phyloP scores from a whole-genome alignment of 352 stramenopile species.

The Poterioochromonas sp. region DNA sequence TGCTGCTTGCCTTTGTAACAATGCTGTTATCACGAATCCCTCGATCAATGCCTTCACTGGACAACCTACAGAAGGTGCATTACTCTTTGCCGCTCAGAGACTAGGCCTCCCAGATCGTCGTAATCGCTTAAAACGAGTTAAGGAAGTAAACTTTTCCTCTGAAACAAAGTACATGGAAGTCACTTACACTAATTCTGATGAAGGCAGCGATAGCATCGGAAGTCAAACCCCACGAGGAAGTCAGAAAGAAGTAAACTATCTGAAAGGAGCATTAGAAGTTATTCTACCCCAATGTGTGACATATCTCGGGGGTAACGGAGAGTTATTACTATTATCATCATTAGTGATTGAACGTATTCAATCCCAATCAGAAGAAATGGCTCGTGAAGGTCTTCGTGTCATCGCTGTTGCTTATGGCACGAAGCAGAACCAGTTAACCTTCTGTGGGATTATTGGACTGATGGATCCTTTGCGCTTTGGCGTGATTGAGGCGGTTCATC shows the following conservation, averaged over 20 bases:
- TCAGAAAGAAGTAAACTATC: slow-evolving; percentile 51
- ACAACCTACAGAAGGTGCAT: slow-evolving; percentile 90
- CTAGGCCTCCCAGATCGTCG: slow-evolving; percentile 75
- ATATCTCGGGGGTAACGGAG: slow-evolving; percentile 58
- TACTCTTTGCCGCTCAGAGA: slow-evolving; percentile 88
- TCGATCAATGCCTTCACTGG: slow-evolving; percentile 63
- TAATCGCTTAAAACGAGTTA: slow-evolving; percentile 62
- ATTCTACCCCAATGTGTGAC: slow-evolving; percentile 68
- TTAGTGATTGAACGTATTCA: slow-evolving; percentile 59
- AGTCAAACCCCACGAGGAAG: too few species aligned
- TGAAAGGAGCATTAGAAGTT: slow-evolving; percentile 79
- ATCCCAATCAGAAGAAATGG: slow-evolving; percentile 57
- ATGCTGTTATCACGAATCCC: slow-evolving; percentile 60
- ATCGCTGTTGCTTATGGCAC: slow-evolving; percentile 74
- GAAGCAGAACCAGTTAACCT: slow-evolving; percentile 70
- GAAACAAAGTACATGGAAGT: slow-evolving; percentile 95
- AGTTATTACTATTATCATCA: slow-evolving; percentile 56
- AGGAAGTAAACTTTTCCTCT: slow-evolving; percentile 83
- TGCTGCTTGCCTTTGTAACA: slow-evolving; percentile 85
- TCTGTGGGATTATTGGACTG: slow-evolving; percentile 83
- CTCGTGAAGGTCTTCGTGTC: slow-evolving; percentile 55
- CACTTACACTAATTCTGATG: slow-evolving; percentile 55
- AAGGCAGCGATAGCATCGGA: too few species aligned
- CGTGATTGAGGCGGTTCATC: slow-evolving; percentile 52
- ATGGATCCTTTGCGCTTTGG: slow-evolving; percentile 61